Evolutionary conservation across 2,329 filamentous ascomycete genomes (phyloP).

Genomic region (Dactylellina cionopaga): DNA sequence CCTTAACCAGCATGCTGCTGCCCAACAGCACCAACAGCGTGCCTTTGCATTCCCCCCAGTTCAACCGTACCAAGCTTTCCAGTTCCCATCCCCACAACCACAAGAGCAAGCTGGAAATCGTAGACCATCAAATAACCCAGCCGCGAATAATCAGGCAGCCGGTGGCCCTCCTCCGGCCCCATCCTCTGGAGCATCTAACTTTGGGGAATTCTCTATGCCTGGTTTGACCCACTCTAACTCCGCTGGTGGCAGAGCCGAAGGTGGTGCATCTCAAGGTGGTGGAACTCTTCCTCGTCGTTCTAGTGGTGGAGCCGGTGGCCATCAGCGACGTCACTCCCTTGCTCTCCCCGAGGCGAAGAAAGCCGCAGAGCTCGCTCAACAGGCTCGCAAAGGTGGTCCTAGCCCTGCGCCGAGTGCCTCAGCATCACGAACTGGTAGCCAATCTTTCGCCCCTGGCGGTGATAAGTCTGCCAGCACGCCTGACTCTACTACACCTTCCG

Average conservation of each 20-base stretch:
- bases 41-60: conserved; percentile 79
- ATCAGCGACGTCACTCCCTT: conserved; percentile 92
- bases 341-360: conserved; percentile 96
- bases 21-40: conserved; percentile 76
- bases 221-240: conserved; percentile 57
- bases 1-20: conserved; percentile 89
- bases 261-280: conserved; percentile 53
- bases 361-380: conserved; percentile 90
- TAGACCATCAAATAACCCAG: conserved; percentile 96
- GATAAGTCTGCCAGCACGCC: conserved; percentile 65
- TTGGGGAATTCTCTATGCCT: conserved; percentile 80
- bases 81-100: conserved; percentile 77
- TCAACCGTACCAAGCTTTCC: conserved; percentile 78
- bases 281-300: conserved; percentile 55
- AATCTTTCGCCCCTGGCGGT: conserved; percentile 88
- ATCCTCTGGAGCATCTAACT: conserved; percentile 81
- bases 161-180: conserved; percentile 89
- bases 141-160: conserved; percentile 76
- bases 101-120: conserved; percentile 81
- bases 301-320: conserved; percentile 78
- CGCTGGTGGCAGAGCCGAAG: conserved; percentile 48
- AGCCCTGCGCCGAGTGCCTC: conserved; percentile 71
- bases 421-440: conserved; percentile 65
- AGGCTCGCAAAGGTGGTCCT: conserved; percentile 75
- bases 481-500: conserved; percentile 54